These are phyloP conservation scores for Chaetoceros tenuissimus DNA, from an alignment of 108 stramenopile genomes.

Conservation along the genomic window DNA sequence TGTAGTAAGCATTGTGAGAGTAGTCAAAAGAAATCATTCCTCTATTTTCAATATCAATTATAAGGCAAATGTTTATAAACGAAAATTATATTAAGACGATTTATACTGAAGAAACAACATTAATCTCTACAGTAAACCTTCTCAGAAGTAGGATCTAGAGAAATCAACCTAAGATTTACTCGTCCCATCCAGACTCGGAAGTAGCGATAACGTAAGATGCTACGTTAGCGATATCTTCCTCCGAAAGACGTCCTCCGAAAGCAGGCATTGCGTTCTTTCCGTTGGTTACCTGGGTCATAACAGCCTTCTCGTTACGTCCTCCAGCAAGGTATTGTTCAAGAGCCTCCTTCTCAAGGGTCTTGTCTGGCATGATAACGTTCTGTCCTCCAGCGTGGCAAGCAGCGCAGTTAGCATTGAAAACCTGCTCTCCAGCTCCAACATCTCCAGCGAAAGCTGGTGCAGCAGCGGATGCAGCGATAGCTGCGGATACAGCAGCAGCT, in stretches of 20 bases:
- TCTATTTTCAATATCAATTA: too few species aligned
- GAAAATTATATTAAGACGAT: too few species aligned
- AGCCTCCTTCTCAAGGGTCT: conserved; percentile 91
- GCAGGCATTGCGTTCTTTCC: conserved; percentile 97
- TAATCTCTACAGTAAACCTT: neutral
- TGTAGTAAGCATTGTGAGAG: too few species aligned
- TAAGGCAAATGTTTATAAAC: too few species aligned
- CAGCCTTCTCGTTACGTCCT: conserved; percentile 70
- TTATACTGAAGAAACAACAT: too few species aligned
- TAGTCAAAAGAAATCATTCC: too few species aligned
- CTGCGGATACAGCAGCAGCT: conserved; percentile 58
- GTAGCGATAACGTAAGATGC: conserved; percentile 82
- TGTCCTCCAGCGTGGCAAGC: conserved; percentile 93
- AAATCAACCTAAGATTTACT: conserved; percentile 16
- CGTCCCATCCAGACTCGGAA: conserved; percentile 75
- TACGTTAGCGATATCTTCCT: conserved; percentile 84
- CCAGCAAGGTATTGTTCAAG: conserved; percentile 83
- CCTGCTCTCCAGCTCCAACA: conserved; percentile 72
- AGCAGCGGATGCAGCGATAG: conserved; percentile 37
- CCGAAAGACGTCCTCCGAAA: conserved; percentile 88
- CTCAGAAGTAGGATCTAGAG: neutral
- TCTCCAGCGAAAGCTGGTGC: conserved; percentile 76
- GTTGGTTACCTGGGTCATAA: conserved; percentile 86
- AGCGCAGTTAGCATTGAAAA: conserved; percentile 93
- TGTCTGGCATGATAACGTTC: conserved; percentile 91